These are phyloP conservation scores for Brassica nigra DNA, from an alignment of 345 rosid species.

Conservation along the genomic window DNA sequence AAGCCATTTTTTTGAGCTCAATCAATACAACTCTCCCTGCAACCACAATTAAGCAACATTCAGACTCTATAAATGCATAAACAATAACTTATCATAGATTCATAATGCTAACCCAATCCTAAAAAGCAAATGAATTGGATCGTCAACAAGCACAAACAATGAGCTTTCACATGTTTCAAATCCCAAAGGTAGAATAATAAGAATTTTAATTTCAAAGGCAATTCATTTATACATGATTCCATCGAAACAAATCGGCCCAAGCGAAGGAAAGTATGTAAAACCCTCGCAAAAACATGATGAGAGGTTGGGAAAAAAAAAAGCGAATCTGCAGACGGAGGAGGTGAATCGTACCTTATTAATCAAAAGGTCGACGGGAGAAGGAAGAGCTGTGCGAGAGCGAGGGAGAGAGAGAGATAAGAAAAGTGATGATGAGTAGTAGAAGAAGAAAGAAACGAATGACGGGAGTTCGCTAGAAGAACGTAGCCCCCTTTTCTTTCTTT, in stretches of 20 bases:
- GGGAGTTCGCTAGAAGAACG: conserved; percentile 34
- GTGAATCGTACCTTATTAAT: conserved; percentile 23
- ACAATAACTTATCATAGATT: neutral
- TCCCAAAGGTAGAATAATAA: no score
- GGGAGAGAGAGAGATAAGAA: conserved; percentile 30
- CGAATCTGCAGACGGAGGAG: neutral
- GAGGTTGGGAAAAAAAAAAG: neutral
- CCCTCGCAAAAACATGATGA: no score
- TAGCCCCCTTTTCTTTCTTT: neutral
- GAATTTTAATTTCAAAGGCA: no score
- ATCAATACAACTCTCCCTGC: conserved; percentile 27
- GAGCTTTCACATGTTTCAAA: no score
- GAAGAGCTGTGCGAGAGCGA: neutral
- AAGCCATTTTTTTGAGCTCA: conserved; percentile 53
- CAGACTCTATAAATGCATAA: no score
- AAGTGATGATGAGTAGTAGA: neutral
- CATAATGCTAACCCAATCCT: neutral
- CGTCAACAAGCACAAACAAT: no score
- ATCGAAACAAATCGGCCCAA: no score
- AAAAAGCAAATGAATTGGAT: neutral
- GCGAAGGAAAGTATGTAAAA: no score
- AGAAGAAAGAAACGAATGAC: conserved; percentile 25
- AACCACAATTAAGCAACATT: neutral
- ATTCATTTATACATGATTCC: no score
- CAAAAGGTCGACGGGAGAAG: conserved; percentile 18